Conservation (phyloP, 1,284 basidiomycete species). For the Violaceomyces palustris region DNA sequence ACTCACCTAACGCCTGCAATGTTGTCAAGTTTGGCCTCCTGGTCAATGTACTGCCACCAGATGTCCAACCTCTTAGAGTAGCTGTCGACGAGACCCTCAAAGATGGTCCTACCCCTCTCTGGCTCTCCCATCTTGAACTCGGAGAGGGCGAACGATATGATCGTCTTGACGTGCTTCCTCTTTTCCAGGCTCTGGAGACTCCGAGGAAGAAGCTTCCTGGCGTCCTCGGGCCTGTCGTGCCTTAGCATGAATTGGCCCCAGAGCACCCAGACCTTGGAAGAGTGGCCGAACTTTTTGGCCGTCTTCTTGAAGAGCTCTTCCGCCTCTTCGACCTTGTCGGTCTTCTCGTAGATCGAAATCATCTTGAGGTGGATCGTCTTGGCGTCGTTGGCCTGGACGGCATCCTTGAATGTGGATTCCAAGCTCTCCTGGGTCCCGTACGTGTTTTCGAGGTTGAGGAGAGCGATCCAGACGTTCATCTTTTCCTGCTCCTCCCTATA, state of each 20-base stretch:
- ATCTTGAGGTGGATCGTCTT: conserved; percentile 81
- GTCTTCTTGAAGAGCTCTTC: conserved; percentile 39
- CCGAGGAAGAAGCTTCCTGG: conserved; percentile 79
- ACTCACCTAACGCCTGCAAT: conserved; percentile 57
- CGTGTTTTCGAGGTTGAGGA: conserved; percentile 89
- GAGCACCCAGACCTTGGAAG: conserved; percentile 84
- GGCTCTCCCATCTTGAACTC: conserved; percentile 92
- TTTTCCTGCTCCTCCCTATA: conserved; percentile 96
- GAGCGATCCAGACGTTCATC: conserved; percentile 94
- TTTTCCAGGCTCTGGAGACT: conserved; percentile 89
- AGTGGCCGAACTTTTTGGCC: conserved; percentile 84
- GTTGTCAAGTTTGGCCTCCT: conserved; percentile 73
- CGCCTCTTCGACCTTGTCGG: conserved; percentile 61
- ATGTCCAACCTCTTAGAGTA: conserved; percentile 91
- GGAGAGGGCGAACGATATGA: conserved; percentile 85
- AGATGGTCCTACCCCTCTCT: conserved; percentile 90
- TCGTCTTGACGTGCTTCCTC: conserved; percentile 88
- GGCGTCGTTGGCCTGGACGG: conserved; percentile 81
- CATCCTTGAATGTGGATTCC: conserved; percentile 80
- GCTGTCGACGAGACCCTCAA: conserved; percentile 90
- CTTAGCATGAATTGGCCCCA: conserved; percentile 74
- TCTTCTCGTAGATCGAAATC: conserved; percentile 76
- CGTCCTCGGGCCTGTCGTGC: conserved; percentile 68
- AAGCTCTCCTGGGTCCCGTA: conserved; percentile 73
- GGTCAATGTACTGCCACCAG: conserved; percentile 95